A percentile compares a stretch with the other conserved stretches of the same genome.
Evolutionary conservation across 805 yeast genomes (phyloP).

Genomic region (Saccharomycopsis sp.): DNA sequence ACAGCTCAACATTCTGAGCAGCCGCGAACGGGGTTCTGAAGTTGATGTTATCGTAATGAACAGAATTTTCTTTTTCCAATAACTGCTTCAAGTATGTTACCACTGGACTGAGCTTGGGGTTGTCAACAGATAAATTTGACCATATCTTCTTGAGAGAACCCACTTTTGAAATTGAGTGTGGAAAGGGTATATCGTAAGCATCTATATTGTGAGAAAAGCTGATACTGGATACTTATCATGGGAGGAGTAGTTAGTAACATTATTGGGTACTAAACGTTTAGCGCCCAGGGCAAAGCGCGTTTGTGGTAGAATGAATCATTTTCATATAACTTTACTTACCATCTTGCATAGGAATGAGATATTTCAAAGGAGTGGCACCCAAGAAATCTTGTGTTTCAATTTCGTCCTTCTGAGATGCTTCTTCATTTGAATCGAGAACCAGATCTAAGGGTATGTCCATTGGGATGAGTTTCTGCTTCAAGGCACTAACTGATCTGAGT

Average conservation of each 20-base stretch:
- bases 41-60: conserved; percentile 6
- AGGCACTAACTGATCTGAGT: too few species aligned
- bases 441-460: too few species aligned
- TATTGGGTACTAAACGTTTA: conserved; percentile 1
- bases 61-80: conserved; percentile 4
- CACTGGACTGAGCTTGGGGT: conserved; percentile 5
- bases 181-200: neutral
- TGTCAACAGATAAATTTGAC: conserved; percentile 17
- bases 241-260: too few species aligned
- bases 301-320: too few species aligned
- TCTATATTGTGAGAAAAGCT: conserved; percentile 5
- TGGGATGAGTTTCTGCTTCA: too few species aligned
- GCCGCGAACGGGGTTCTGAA: conserved; percentile 15
- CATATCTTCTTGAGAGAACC: conserved; percentile 21
- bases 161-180: neutral
- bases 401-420: too few species aligned
- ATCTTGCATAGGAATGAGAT: conserved; percentile 33
- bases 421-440: too few species aligned
- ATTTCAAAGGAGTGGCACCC: conserved; percentile 30
- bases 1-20: too few species aligned
- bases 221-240: conserved; percentile 8
- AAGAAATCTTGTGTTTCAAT: too few species aligned
- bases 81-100: conserved; percentile 17
- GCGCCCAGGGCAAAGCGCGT: conserved; percentile 3
- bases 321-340: too few species aligned